Conservation (phyloP, 2,329 filamentous ascomycete species). For the Colletotrichum cordylinicola region DNA sequence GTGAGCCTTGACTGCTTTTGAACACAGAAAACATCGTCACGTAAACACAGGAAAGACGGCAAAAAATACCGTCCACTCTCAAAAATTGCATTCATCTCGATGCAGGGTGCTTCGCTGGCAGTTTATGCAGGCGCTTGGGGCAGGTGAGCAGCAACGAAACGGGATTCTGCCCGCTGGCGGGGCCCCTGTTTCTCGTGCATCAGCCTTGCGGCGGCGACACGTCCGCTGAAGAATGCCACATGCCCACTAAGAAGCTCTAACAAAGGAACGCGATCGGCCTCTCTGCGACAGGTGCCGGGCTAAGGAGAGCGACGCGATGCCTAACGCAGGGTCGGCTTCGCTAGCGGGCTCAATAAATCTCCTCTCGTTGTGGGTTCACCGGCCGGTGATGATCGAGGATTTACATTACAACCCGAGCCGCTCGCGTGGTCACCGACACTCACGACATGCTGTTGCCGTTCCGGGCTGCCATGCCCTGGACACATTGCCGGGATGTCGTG, state of each 20-base stretch:
- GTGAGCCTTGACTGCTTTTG: background rate
- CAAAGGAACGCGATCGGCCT: background rate
- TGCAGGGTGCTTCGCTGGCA: background rate
- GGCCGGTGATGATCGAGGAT: background rate
- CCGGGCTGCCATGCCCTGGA: background rate
- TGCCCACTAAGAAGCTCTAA: background rate
- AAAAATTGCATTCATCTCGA: background rate
- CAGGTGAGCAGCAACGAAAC: background rate
- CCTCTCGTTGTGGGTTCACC: background rate
- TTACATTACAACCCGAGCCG: background rate
- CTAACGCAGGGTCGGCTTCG: background rate
- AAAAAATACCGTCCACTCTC: fast-evolving
- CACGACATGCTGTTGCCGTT: background rate
- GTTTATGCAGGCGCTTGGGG: background rate
- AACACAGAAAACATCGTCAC: background rate
- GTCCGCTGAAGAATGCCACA: background rate
- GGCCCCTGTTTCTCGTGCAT: background rate
- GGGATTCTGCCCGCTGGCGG: background rate
- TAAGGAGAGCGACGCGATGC: background rate
- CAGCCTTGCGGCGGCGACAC: background rate
- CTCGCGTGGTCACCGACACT: background rate
- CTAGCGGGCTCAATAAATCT: background rate
- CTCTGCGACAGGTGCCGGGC: background rate
- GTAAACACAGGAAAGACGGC: background rate
- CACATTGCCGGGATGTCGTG: background rate